Evolutionary conservation across 2,329 filamentous ascomycete species (phyloP).

Genomic region (Fragosphaeria purpurea): DNA sequence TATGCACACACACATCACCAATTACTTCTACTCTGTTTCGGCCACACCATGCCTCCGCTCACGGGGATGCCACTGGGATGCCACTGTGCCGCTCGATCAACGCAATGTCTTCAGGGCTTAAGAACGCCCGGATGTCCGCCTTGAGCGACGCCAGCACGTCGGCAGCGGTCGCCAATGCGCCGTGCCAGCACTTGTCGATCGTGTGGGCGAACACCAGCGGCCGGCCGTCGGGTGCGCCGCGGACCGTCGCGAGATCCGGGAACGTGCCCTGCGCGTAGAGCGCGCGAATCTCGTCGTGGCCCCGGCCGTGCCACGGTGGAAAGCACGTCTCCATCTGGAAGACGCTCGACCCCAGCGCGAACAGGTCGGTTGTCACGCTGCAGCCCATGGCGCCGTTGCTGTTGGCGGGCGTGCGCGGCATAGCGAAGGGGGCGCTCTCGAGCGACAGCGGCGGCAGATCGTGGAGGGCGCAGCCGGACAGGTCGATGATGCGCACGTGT

Average conservation of each 20-base stretch:
- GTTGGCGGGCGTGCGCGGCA: background rate
- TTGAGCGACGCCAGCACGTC: background rate
- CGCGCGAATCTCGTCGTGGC: background rate
- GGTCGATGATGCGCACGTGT: slow-evolving; percentile 3
- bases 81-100: too few relatives aligned
- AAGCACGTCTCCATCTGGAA: slow-evolving; percentile 1
- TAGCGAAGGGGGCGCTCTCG: slow-evolving; percentile 1
- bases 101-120: too few relatives aligned
- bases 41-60: too few relatives aligned
- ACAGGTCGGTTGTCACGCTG: background rate
- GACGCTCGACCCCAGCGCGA: slow-evolving; percentile 3
- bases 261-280: background rate
- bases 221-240: too few relatives aligned
- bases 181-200: slow-evolving; percentile 1
- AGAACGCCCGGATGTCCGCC: too few relatives aligned
- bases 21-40: too few relatives aligned
- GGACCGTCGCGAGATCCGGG: background rate
- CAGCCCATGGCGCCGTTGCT: background rate
- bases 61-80: too few relatives aligned
- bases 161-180: background rate
- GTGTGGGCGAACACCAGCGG: background rate
- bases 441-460: background rate
- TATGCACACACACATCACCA: too few relatives aligned
- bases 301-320: background rate
- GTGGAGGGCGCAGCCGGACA: background rate